Percentiles rank a stretch among this genome's conserved stretches.
Evolutionary conservation across 306 rosid species (phyloP).

Genomic region (Cucurbita argyrosperma): DNA sequence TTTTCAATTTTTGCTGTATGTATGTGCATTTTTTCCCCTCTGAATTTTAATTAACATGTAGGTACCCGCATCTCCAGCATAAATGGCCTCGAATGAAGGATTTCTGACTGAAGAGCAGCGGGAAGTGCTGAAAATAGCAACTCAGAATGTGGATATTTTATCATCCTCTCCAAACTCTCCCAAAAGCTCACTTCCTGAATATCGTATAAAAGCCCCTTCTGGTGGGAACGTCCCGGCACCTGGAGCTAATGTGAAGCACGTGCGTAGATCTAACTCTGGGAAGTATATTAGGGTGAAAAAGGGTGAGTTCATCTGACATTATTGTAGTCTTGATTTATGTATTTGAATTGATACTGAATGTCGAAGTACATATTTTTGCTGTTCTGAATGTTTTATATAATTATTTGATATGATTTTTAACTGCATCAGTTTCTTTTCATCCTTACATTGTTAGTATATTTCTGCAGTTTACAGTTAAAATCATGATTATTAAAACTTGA

Average conservation of each 20-base stretch:
- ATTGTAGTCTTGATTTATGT: not conserved
- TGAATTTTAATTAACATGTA: not conserved
- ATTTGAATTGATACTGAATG: not conserved
- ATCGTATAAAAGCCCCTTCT: conserved; percentile 62
- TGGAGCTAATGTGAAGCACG: conserved; percentile 69
- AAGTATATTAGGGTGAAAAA: conserved; percentile 69
- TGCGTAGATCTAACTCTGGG: conserved; percentile 76
- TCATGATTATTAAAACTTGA: not conserved
- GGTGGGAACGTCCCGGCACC: conserved; percentile 69
- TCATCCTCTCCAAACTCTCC: conserved; percentile 92
- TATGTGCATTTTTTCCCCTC: not conserved
- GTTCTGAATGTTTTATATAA: not conserved
- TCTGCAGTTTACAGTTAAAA: not conserved
- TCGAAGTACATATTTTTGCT: not conserved
- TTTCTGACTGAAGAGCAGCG: conserved; percentile 86
- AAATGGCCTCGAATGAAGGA: conserved; percentile 87
- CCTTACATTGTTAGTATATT: not conserved
- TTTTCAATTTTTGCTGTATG: not conserved
- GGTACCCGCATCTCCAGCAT: not conserved
- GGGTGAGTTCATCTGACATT: conserved; percentile 32
- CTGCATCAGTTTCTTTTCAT: not conserved
- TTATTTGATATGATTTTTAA: not conserved
- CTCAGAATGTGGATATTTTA: conserved; percentile 56
- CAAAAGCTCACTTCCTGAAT: conserved; percentile 51
- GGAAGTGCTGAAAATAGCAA: conserved; percentile 57